phyloP scores from a whole-genome alignment of 2,329 filamentous ascomycete genomes.

The Colletotrichum siamense region DNA sequence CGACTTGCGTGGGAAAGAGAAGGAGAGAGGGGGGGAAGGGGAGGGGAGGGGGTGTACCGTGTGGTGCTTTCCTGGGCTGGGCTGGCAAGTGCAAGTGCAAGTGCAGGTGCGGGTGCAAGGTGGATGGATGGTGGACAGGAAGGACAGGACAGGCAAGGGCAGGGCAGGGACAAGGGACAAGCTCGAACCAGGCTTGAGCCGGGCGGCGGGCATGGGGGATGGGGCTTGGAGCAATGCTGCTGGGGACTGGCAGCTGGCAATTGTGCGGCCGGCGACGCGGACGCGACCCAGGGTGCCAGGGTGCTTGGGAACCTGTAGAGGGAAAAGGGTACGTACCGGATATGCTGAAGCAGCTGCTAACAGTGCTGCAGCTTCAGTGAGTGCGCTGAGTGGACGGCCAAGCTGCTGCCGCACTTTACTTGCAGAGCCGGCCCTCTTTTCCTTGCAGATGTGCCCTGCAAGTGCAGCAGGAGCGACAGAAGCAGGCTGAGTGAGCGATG shows the following conservation, averaged over 20 bases:
- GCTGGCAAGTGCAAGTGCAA: not conserved
- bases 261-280: not conserved
- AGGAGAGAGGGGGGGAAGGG: not conserved
- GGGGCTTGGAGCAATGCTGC: not conserved
- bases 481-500: constrained; percentile 3
- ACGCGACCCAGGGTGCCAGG: not conserved
- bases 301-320: not conserved
- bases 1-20: not conserved
- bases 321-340: not conserved
- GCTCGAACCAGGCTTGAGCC: not conserved
- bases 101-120: not conserved
- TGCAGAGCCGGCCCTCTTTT: constrained; percentile 18
- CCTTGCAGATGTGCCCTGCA: constrained; percentile 23
- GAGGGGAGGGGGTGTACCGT: not conserved
- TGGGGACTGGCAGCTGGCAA: not conserved
- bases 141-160: not conserved
- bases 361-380: not conserved
- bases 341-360: not conserved
- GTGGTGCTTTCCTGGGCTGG: not conserved
- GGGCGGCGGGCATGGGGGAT: not conserved
- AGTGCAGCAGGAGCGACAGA: constrained; percentile 2
- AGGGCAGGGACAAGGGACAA: constrained; percentile 13
- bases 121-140: not conserved
- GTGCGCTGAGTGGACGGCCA: not conserved
- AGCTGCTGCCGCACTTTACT: constrained; percentile 10